Base-by-base conservation (phyloP, 2,329 filamentous ascomycete genomes). In the Fusarium poae region DNA sequence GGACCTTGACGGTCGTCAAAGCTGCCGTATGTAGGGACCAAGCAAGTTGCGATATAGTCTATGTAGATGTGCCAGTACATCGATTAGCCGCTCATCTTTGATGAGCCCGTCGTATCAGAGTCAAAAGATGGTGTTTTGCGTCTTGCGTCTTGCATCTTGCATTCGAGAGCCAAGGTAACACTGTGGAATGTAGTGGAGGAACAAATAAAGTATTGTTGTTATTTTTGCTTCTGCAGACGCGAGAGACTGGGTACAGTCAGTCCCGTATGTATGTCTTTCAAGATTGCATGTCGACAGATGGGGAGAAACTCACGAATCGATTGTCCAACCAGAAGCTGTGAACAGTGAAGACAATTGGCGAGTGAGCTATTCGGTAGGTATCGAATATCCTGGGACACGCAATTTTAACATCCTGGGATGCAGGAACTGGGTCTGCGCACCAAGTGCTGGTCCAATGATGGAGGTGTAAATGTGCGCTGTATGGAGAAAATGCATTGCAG, bases 281-380 rank as follows among this genome's bases (percentile, higher is more conserved):
- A 67, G 42, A 68, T 69, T 65, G 57, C 58, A 63, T 64, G 55
- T 68, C 61, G 60, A 71, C 62, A 70, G 60, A 65, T 62, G 71
- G 68, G 72, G 69, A 72, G 61, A 74, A 68, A 56, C 59, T 60
- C 35, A 35, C 51, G 52, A 44, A 29, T 45, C 64, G 51, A 75
- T 75, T 76, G 68, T 64, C 74, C 72, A 76, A 75, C 73, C 73
- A 76, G 67, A 54, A 51, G 62, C 49, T 50, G 54, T 51, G 21
- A 48, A 57, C 30, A 23, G 42, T 23, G 50, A 32, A 37, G 54
- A 52, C 59, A 50, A 68, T 58, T 68, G 59, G 55, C 25, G 52
- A 72, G 68, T 65, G 65, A 72, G 72, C 72, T 71, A 68, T 43
- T 42, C 48, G 48, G 59, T 46, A 62, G 53, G 62, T 71, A 65